Base-by-base conservation (phyloP, 2,329 filamentous ascomycete genomes). In the Myotisia sp. region DNA sequence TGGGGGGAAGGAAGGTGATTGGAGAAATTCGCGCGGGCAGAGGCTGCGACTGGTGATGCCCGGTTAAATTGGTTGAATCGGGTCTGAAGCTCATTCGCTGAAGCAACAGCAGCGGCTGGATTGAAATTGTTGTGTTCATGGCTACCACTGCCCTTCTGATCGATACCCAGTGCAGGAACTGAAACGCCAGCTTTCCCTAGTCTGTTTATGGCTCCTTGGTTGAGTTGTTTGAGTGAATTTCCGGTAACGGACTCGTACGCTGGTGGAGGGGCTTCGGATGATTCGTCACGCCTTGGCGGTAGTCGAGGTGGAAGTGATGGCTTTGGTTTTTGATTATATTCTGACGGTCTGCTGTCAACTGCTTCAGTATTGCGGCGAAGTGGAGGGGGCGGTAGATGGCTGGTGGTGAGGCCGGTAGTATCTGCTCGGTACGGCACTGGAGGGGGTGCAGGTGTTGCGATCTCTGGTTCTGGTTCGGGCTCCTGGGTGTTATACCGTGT, bases 121-220 rank as follows among this genome's bases (percentile, higher is more conserved):
- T 34, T 19, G 2, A 38, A 33, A 38, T 37, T 27, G 40, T 6
- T 43, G 40, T 34, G 41, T 9, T 44, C 51, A 40, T 47, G 51
- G 32, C 52, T 53, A 39, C 51, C 47, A 37, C 44, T 58, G 29
- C 38, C 38, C 35, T 41, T 41, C 10, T 46, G 40, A 45, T 74
- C 76, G 40, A 92, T 92, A 4, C 79, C 79, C 3, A 93, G 63
- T 0, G 70, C 79, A 0, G 84, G 78, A 0, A 93, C 82, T 0
- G 76, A 80, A 4, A 93, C 66, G 1, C 85, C 85, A 1, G 81
- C 76, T 23, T 74, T 69, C 7, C 76, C 72, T 6, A 94, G 65
- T 26, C 82, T 69, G 38, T 61, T 67, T 36, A 78, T 53, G 4
- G 83, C 76, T 4, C 65, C 70, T 45, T 70, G 65, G 35, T 75